These are phyloP conservation scores for Globisporangium recalcitrans DNA, from an alignment of 352 stramenopile genomes.

Conservation along the genomic window DNA sequence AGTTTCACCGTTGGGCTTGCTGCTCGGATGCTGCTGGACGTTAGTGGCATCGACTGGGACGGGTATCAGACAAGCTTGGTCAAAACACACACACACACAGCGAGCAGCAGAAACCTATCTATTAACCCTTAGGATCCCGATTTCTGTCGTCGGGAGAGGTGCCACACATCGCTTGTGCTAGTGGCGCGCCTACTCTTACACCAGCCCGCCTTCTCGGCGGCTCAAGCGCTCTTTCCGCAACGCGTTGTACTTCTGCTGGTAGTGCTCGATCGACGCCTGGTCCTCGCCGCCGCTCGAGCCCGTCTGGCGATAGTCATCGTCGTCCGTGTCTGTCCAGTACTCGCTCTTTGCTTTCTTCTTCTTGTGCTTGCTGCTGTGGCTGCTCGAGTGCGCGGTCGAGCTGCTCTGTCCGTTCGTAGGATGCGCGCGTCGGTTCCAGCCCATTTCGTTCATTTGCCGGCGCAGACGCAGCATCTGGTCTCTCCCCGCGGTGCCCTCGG, in stretches of 20 bases:
- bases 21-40: too few relatives aligned
- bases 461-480: conserved; percentile 68
- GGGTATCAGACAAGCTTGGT: not conserved
- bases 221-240: conserved; percentile 46
- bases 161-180: not conserved
- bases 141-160: not conserved
- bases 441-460: conserved; percentile 54
- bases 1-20: not conserved
- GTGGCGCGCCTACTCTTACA: conserved; percentile 27
- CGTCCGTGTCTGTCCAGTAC: conserved; percentile 51
- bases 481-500: conserved; percentile 54
- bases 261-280: conserved; percentile 37
- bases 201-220: conserved; percentile 40
- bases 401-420: conserved; percentile 1
- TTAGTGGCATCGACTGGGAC: not conserved
- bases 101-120: conserved; percentile 1
- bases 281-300: conserved; percentile 27
- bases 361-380: conserved; percentile 26
- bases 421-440: conserved; percentile 55
- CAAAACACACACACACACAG: not conserved
- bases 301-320: conserved; percentile 30
- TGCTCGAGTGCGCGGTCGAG: not conserved
- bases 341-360: conserved; percentile 18
- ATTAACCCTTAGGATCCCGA: not conserved
- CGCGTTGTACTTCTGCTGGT: conserved; percentile 51